Base-by-base conservation (phyloP, 139 green algal genomes). In the Micractinium sp. region DNA sequence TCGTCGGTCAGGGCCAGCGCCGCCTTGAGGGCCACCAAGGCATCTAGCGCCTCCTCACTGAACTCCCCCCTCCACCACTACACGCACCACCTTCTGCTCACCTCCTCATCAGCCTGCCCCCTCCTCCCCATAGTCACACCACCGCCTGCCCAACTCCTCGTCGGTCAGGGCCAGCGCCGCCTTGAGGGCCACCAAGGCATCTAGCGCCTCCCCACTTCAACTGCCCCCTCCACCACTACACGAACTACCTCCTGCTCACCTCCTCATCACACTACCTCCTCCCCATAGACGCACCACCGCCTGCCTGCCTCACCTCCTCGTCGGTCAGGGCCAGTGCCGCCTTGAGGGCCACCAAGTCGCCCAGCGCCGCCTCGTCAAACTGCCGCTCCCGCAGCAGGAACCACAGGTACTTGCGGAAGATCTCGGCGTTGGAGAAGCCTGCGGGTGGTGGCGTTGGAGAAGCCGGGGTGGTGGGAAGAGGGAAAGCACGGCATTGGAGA, bases 321-420 rank as follows among this genome's bases (percentile, higher is more conserved):
- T 97, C 96, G 0, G 79, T 90, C 23, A 99, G 93, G 19, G 85
- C 91, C 75, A 95, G 91, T 27, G 89, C 89, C 16, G 86, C 74
- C 88, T 98, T 98, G 33, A 99, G 95, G 31, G 94, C 91, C 60
- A 98, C 91, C 67, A 99, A 82, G 91, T 99, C 97, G 38, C 95
- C 94, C 20, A 99, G 95, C 19, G 96, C 95, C 22, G 96, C 95
- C 71, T 95, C 78, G 86, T 98, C 95, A 92, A 99, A 99, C 81
- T 95, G 95, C 69, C 96, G 91, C 91, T 99, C 97, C 12, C 97
- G 92, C 66, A 99, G 93, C 87, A 98, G 76, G 93, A 96, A 99
- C 95, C 97, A 98, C 47, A 99, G 88, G 92, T 99, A 99, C 94
- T 99, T 99, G 74, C 98, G 93, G 92, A 99, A 98, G 56, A 99